Base-by-base conservation (phyloP, 768 basidiomycete species). In the Mycena crocata region DNA sequence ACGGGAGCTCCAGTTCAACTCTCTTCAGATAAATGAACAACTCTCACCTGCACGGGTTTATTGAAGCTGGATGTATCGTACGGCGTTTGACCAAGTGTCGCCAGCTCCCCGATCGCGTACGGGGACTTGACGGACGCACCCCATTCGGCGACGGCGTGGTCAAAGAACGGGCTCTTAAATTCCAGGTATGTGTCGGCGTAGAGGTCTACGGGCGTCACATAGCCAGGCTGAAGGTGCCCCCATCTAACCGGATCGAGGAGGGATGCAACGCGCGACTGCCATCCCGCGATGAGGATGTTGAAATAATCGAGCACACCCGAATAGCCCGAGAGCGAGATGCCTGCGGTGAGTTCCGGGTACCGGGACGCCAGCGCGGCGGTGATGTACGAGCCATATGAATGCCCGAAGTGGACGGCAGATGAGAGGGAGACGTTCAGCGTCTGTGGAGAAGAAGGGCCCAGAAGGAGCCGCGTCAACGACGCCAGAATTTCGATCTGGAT, bases 401-500 rank as follows among this genome's bases (percentile, higher is more conserved):
- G 57, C 0, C 64, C 64, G 35, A 65, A 59, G n/a, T 65, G 64
- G 2, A 65, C 57, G 14, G 57, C 50, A n/a, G 57, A 54, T 19
- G 30, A 26, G 39, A 65, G 8, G 5, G 56, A 35, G 3, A 46
- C 44, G 31, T 46, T 26, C 32, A 37, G 6, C 19, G 64, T 58
- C 42, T 65, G 59, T 31, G 56, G 31, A 9, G 64, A 65, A 17
- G 39, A 12, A 1, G 57, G 57, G 0, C 23, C 42, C 2, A 65
- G 28, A 31, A 65, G 49, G n/a, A 58, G 57, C 3, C 64, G 64
- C 5, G 64, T 65, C 42, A 65, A 57, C 15, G 64, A 32, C 0
- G 64, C 64, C 12, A 65, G 64, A 23, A 65, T 65, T 19, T 65
- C 64, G 46, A 65, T 57, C 57, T 65, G 64, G 49, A 65, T 54